Percentiles rank a stretch among this genome's conserved stretches.
phyloP scores from a whole-genome alignment of 441 rosid species.

The Metrosideros polymorpha region DNA sequence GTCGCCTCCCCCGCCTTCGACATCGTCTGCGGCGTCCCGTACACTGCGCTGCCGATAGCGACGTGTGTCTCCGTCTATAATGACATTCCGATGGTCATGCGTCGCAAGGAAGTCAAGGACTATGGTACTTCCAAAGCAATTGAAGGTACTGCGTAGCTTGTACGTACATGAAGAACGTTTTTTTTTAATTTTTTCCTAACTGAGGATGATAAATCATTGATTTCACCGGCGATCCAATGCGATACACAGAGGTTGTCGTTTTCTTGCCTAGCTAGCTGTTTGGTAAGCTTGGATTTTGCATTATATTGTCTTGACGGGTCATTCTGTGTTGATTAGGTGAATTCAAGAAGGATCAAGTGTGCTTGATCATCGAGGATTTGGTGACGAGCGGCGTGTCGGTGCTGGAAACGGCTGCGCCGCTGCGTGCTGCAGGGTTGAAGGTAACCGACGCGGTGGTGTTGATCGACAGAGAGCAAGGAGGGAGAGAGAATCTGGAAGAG shows the following conservation, averaged over 20 bases:
- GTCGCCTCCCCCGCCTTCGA: slow-evolving; percentile 47
- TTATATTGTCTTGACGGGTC: background rate
- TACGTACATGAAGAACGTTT: background rate
- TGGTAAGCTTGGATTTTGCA: background rate
- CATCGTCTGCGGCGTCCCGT: slow-evolving; percentile 82
- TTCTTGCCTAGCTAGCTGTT: background rate
- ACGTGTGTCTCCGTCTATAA: slow-evolving; percentile 62
- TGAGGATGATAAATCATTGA: background rate
- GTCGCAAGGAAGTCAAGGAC: slow-evolving; percentile 87
- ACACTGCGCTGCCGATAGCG: slow-evolving; percentile 91
- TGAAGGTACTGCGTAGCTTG: slow-evolving; percentile 24
- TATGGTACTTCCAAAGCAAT: slow-evolving; percentile 84
- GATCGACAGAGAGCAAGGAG: slow-evolving; percentile 89
- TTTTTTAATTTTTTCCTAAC: background rate
- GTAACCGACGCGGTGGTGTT: slow-evolving; percentile 86
- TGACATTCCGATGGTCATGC: slow-evolving; percentile 79
- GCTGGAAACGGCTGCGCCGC: slow-evolving; percentile 75
- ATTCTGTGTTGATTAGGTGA: slow-evolving; percentile 3
- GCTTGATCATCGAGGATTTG: slow-evolving; percentile 72
- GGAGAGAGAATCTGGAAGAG: slow-evolving; percentile 66
- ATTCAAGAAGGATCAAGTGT: slow-evolving; percentile 44
- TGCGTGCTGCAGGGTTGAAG: slow-evolving; percentile 59
- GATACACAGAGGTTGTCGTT: background rate
- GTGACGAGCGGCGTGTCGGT: slow-evolving; percentile 90
- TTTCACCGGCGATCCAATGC: background rate